phyloP scores from a whole-genome alignment of 306 rosid genomes.

The Elaeagnus macrophylla region DNA sequence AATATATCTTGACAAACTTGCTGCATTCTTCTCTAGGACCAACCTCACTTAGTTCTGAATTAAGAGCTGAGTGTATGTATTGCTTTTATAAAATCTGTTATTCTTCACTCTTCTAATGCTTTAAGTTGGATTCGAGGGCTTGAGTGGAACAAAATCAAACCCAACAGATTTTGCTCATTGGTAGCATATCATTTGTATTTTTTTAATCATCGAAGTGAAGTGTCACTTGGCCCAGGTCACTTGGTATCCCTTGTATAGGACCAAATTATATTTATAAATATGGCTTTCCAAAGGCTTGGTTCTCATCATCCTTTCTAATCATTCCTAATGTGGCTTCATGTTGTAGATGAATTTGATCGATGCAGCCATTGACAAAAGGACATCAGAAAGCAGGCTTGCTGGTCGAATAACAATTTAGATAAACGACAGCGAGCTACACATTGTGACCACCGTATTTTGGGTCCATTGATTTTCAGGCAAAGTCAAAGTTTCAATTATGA shows the following conservation, averaged over 20 bases:
- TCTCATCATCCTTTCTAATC: slow-evolving; percentile 28
- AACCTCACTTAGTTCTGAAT: slow-evolving; percentile 38
- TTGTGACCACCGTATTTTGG: no score
- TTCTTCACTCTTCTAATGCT: slow-evolving; percentile 45
- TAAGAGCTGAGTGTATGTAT: slow-evolving; percentile 33
- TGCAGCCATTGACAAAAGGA: slow-evolving; percentile 97
- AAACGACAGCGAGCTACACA: no score
- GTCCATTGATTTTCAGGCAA: no score
- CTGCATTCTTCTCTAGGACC: slow-evolving; percentile 44
- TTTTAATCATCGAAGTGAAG: slow-evolving; percentile 84
- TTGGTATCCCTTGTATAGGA: slow-evolving; percentile 81
- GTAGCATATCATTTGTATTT: slow-evolving; percentile 82
- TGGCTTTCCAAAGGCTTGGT: slow-evolving; percentile 6
- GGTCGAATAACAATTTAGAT: slow-evolving; percentile 92
- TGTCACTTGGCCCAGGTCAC: slow-evolving; percentile 99
- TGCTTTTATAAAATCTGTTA: slow-evolving; percentile 41
- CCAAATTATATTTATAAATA: slow-evolving; percentile 29
- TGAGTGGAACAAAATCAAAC: slow-evolving; percentile 70
- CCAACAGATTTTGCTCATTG: slow-evolving; percentile 68
- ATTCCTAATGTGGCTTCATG: slow-evolving; percentile 23
- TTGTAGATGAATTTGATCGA: slow-evolving; percentile 99
- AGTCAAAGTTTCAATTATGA: no score
- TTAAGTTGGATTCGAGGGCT: slow-evolving; percentile 48
- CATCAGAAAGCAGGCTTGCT: slow-evolving; percentile 94
- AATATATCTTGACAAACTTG: slow-evolving; percentile 41